Percentiles rank a stretch among this genome's conserved stretches.
Evolutionary conservation across 495 filamentous ascomycete species (phyloP).

Genomic region (Trypethelium eluteriae): DNA sequence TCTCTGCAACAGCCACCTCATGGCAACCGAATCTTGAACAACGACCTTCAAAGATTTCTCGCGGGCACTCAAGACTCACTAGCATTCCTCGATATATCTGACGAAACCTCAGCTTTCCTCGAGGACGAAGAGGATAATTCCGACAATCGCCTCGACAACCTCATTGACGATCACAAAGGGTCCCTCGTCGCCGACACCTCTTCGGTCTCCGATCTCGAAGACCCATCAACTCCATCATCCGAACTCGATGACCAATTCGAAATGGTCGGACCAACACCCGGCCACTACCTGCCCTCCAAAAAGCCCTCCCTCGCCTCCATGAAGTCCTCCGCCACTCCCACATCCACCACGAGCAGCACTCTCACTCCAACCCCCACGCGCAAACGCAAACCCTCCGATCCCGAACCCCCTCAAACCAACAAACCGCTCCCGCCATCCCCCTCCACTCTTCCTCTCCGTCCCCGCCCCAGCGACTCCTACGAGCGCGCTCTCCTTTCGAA

Average conservation of each 20-base stretch:
- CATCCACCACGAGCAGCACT: not conserved
- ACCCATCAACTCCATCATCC: slow-evolving; percentile 7
- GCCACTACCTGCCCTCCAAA: not conserved
- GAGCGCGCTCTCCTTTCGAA: slow-evolving; percentile 29
- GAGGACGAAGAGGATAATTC: not conserved
- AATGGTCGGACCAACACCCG: slow-evolving; percentile 7
- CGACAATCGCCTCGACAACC: not conserved
- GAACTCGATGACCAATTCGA: not conserved
- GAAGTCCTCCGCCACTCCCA: not conserved
- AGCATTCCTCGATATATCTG: not conserved
- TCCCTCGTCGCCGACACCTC: slow-evolving; percentile 12
- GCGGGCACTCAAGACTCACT: not conserved
- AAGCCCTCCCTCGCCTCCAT: not conserved
- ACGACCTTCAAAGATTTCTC: slow-evolving; percentile 2
- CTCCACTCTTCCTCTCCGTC: not conserved
- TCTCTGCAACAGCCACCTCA: slow-evolving; percentile 15
- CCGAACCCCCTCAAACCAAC: not conserved
- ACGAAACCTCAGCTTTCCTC: not conserved
- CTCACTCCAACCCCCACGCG: not conserved
- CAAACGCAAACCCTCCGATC: not conserved
- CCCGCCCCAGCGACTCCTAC: not conserved
- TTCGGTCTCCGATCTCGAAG: slow-evolving; percentile 16
- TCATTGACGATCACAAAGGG: not conserved
- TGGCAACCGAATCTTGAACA: not conserved
- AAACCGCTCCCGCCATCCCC: not conserved